Conservation (phyloP, 345 rosid genomes). For the Dimocarpus longan region DNA sequence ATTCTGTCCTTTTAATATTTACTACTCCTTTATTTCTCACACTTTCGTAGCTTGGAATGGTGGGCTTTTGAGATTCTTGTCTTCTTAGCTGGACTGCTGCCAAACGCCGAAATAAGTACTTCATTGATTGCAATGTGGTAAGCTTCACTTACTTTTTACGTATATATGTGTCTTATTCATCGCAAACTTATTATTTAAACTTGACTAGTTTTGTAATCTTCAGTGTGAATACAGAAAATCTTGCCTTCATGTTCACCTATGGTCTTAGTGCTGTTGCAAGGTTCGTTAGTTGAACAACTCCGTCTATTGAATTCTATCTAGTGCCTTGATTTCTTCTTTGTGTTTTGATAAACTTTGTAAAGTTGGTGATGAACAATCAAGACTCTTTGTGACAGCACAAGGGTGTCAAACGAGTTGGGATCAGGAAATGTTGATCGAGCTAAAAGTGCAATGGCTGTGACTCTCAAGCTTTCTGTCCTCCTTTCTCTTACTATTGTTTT, state of each 20-base stretch:
- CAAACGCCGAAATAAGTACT: slow-evolving; percentile 55
- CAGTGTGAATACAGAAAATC: slow-evolving; percentile 61
- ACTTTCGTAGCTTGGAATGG: slow-evolving; percentile 53
- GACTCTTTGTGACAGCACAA: slow-evolving; percentile 45
- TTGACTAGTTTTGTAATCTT: neutral
- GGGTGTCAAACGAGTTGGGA: slow-evolving; percentile 81
- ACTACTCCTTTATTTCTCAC: neutral
- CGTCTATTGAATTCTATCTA: neutral
- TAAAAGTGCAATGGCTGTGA: slow-evolving; percentile 50
- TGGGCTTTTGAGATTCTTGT: slow-evolving; percentile 89
- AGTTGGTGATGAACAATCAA: too few relatives aligned
- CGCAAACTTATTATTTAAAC: too few relatives aligned
- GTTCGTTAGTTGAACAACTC: slow-evolving; percentile 34
- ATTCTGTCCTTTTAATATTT: too few relatives aligned
- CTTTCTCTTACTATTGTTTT: slow-evolving; percentile 52
- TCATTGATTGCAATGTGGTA: slow-evolving; percentile 51
- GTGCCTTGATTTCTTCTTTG: neutral
- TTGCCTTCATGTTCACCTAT: slow-evolving; percentile 66
- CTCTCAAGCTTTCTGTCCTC: slow-evolving; percentile 51
- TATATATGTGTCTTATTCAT: too few relatives aligned
- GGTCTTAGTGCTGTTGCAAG: slow-evolving; percentile 88
- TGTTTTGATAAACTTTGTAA: neutral
- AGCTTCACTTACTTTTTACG: neutral
- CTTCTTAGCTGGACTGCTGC: slow-evolving; percentile 71
- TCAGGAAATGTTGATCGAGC: slow-evolving; percentile 50